phyloP scores from a whole-genome alignment of 805 yeast species.

The Metschnikowia cubensis region DNA sequence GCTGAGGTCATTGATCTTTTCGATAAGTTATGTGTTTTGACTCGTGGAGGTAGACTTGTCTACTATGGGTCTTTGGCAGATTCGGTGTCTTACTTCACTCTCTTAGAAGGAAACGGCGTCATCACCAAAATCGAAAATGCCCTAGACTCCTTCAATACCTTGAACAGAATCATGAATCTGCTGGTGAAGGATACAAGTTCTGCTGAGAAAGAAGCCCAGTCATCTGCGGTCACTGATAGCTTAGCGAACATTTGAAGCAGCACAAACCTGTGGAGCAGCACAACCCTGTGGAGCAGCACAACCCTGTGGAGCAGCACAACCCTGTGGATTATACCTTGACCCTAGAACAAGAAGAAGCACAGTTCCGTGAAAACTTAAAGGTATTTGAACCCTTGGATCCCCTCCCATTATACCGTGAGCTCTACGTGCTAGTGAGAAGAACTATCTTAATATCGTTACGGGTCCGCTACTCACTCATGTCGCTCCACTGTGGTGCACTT shows the following conservation, averaged over 20 bases:
- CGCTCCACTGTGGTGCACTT: constrained; percentile 38
- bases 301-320: constrained; percentile 8
- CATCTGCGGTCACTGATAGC: constrained; percentile 8
- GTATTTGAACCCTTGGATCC: constrained; percentile 18
- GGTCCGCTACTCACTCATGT: constrained; percentile 29
- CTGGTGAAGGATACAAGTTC: constrained; percentile 17
- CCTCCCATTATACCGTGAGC: constrained; percentile 28
- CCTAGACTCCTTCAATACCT: constrained; percentile 10
- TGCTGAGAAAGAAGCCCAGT: constrained; percentile 11
- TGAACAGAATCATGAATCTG: constrained; percentile 17
- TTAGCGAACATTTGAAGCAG: constrained; percentile 14
- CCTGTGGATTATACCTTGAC: constrained; percentile 4
- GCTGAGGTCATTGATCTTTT: constrained; percentile 67
- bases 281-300: too few relatives aligned
- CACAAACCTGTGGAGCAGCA: too few relatives aligned
- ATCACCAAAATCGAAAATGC: constrained; percentile 8
- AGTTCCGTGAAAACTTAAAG: constrained; percentile 17
- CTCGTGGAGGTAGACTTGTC: constrained; percentile 51
- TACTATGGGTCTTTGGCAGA: constrained; percentile 44
- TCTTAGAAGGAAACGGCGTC: constrained; percentile 10
- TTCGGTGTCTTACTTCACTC: constrained; percentile 47
- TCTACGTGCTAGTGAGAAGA: constrained; percentile 32
- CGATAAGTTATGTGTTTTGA: constrained; percentile 63
- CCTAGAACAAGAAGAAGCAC: constrained; percentile 14
- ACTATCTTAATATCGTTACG: constrained; percentile 31